These are phyloP conservation scores for Aspergillus baeticus DNA, from an alignment of 495 filamentous ascomycete species.

Conservation along the genomic window DNA sequence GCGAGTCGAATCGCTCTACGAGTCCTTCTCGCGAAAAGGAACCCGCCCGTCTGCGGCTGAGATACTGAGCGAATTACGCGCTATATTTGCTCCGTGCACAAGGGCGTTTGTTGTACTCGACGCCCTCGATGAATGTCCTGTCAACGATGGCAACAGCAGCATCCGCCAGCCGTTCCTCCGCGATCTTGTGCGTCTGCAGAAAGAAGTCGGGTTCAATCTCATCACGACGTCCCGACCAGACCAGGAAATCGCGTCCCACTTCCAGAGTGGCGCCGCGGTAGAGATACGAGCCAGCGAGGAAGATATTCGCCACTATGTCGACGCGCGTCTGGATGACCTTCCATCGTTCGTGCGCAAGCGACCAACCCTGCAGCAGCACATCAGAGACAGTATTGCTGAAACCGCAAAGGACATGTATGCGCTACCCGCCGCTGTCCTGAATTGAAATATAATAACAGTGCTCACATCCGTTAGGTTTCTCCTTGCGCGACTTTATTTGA, in stretches of 20 bases:
- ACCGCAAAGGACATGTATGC: not conserved
- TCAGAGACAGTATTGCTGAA: not conserved
- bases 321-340: not conserved
- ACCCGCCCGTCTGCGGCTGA: not conserved
- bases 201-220: not conserved
- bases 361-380: not conserved
- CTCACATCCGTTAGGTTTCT: too few species aligned
- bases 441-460: too few species aligned
- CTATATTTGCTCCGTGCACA: not conserved
- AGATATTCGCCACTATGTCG: not conserved
- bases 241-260: not conserved
- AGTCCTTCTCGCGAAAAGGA: not conserved
- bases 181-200: not conserved
- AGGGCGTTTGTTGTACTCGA: not conserved
- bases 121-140: not conserved
- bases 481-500: too few species aligned
- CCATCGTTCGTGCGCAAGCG: not conserved
- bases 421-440: too few species aligned
- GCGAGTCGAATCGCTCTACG: not conserved
- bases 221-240: not conserved
- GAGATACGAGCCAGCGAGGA: not conserved
- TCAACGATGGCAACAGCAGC: not conserved
- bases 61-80: not conserved
- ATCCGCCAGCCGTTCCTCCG: not conserved
- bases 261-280: not conserved